phyloP scores from a whole-genome alignment of 2,329 filamentous ascomycete species.

The Diaporthe velutina region DNA sequence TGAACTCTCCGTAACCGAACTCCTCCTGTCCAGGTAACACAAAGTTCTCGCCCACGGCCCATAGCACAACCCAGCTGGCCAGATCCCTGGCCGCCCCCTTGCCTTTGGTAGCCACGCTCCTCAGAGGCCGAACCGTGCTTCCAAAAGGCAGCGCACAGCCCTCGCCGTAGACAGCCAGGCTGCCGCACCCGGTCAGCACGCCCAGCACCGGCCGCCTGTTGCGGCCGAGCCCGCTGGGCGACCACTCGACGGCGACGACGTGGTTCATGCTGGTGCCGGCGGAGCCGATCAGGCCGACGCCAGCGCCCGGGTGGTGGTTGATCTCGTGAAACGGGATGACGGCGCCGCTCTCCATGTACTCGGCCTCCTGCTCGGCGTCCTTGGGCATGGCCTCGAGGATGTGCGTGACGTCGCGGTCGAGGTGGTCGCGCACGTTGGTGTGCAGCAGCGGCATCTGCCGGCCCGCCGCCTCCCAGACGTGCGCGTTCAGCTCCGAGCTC shows the following conservation, averaged over 20 bases:
- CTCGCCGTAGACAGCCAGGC: conserved; percentile 66
- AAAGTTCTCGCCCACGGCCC: conserved; percentile 67
- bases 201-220: conserved; percentile 66
- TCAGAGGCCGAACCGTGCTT: conserved; percentile 59
- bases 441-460: conserved; percentile 42
- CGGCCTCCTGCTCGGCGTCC: conserved; percentile 44
- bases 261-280: conserved; percentile 67
- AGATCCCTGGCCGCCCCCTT: conserved; percentile 55
- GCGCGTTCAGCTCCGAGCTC: conserved; percentile 58
- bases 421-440: conserved; percentile 41
- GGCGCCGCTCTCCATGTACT: conserved; percentile 46
- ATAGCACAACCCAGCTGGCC: conserved; percentile 65
- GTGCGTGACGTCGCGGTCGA: conserved; percentile 35
- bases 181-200: conserved; percentile 64
- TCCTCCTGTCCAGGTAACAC: conserved; percentile 60
- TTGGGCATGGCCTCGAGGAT: conserved; percentile 32
- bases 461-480: conserved; percentile 56
- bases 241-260: conserved; percentile 67
- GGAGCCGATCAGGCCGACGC: conserved; percentile 59
- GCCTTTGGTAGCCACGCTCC: conserved; percentile 46
- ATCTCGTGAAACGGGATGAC: conserved; percentile 44
- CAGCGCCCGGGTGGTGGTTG: conserved; percentile 57
- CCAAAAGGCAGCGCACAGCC: conserved; percentile 43
- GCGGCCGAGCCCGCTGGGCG: conserved; percentile 68
- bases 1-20: conserved; percentile 58